Evolutionary conservation across 345 rosid genomes (phyloP).

Genomic region (Populus ilicifolia): DNA sequence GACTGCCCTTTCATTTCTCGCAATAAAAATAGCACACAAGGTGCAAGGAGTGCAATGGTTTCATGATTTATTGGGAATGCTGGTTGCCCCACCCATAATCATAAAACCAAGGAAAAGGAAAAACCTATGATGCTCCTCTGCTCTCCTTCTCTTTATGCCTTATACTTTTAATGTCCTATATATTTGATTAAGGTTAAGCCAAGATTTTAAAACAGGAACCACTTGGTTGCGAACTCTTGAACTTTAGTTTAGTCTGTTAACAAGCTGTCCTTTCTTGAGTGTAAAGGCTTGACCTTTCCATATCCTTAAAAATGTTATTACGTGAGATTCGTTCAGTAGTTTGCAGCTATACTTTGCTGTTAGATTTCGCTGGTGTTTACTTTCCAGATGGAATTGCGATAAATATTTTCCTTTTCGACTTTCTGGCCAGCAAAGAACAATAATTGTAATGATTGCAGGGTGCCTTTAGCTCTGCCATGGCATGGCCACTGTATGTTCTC

Average conservation of each 20-base stretch:
- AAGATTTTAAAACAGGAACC: constrained; percentile 16
- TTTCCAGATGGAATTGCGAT: constrained; percentile 36
- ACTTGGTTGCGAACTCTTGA: constrained; percentile 7
- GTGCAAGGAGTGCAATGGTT: constrained; percentile 26
- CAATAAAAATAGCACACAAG: constrained; percentile 9
- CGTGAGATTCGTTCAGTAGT: background rate
- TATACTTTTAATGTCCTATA: background rate
- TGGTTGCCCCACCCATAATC: constrained; percentile 32
- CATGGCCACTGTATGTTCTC: constrained; percentile 15
- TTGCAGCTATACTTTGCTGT: constrained; percentile 5
- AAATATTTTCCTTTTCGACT: constrained; percentile 10
- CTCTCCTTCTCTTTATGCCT: constrained; percentile 7
- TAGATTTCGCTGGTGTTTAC: constrained; percentile 26
- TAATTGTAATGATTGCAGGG: constrained; percentile 28
- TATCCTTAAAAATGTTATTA: background rate
- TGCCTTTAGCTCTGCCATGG: constrained; percentile 22
- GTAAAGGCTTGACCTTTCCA: constrained; percentile 23
- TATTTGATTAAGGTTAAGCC: background rate
- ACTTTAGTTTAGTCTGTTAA: constrained; percentile 15
- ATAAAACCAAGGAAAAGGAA: background rate
- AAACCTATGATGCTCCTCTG: constrained; percentile 16
- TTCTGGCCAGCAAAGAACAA: constrained; percentile 28
- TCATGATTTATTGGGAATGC: constrained; percentile 33
- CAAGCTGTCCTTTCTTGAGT: constrained; percentile 34
- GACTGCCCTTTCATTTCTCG: constrained; percentile 18